Evolutionary conservation across 1,284 basidiomycete species (phyloP).

Genomic region (Apiotrichum veenhuisii): DNA sequence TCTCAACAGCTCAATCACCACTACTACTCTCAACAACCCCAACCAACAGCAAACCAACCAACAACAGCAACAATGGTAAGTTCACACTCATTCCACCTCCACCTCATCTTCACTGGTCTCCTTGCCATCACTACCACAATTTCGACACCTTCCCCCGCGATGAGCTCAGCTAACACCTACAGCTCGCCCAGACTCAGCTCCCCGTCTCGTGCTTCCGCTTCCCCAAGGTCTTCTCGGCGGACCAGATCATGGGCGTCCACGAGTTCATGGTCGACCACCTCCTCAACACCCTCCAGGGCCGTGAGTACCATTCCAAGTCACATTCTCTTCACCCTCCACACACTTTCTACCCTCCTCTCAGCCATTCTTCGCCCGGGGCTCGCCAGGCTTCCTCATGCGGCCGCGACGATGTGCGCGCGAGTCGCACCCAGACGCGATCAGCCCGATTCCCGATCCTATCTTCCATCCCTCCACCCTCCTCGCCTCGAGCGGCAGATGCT

Average conservation of each 20-base stretch:
- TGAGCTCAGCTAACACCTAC: neutral
- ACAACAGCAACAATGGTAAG: neutral
- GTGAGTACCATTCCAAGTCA: neutral
- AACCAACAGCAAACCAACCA: neutral
- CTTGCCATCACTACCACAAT: neutral
- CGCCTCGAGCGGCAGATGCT: neutral
- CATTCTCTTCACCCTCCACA: no score
- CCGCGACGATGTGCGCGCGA: no score
- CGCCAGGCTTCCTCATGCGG: no score
- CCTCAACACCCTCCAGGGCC: conserved; percentile 2
- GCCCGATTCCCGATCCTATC: neutral
- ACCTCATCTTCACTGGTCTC: neutral
- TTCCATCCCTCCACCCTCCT: neutral
- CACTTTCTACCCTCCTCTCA: neutral
- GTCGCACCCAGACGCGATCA: no score
- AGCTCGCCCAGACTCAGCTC: conserved; percentile 2
- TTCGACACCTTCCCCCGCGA: neutral
- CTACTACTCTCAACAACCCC: neutral
- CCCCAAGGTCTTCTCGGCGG: conserved; percentile 1
- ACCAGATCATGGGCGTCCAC: neutral
- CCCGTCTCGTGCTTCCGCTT: conserved; percentile 4
- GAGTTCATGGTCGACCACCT: conserved; percentile 3
- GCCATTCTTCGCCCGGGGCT: no score
- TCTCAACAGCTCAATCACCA: neutral
- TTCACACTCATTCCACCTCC: neutral